phyloP scores from a whole-genome alignment of 2,329 filamentous ascomycete species.

The Acephala macrosclerotiorum region DNA sequence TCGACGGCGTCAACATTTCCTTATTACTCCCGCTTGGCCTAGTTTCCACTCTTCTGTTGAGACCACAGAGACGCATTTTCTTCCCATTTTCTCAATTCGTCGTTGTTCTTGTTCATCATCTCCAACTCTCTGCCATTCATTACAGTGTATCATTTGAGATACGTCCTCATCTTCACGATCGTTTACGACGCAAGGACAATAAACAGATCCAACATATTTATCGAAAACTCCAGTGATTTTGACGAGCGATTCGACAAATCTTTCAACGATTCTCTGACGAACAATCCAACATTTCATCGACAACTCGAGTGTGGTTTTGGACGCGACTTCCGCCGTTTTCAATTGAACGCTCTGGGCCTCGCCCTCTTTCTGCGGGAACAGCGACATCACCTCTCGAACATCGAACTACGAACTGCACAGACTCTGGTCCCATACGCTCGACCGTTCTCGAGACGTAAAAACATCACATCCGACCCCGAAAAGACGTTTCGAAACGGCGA shows the following conservation, averaged over 20 bases:
- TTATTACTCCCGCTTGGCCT: slow-evolving; percentile 3
- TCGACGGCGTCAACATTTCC: slow-evolving; percentile 10
- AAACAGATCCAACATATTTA: slow-evolving; percentile 13
- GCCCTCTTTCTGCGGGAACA: slow-evolving; percentile 8
- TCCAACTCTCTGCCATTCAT: slow-evolving; percentile 9
- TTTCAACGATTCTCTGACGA: too few relatives aligned
- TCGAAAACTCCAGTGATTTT: too few relatives aligned
- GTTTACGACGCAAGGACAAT: slow-evolving; percentile 11
- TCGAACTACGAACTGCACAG: not conserved
- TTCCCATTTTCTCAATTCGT: slow-evolving; percentile 20
- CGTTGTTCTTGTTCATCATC: slow-evolving; percentile 21
- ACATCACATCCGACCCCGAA: slow-evolving; percentile 10
- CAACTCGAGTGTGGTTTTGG: slow-evolving; percentile 8
- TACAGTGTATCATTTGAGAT: slow-evolving; percentile 24
- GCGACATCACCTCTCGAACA: not conserved
- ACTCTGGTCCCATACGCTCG: slow-evolving; percentile 5
- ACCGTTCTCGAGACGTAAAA: slow-evolving; percentile 11
- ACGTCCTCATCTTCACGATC: slow-evolving; percentile 29
- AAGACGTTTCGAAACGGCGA: slow-evolving; percentile 18
- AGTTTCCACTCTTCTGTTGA: not conserved
- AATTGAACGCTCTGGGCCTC: slow-evolving; percentile 4
- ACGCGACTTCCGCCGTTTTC: slow-evolving; percentile 11
- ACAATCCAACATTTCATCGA: not conserved
- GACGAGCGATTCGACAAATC: too few relatives aligned
- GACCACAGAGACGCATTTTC: slow-evolving; percentile 5